Evolutionary conservation across 495 filamentous ascomycete genomes (phyloP), one percentile per base, ranked within the genome.

Genomic region (Penicillium argentinense): DNA sequence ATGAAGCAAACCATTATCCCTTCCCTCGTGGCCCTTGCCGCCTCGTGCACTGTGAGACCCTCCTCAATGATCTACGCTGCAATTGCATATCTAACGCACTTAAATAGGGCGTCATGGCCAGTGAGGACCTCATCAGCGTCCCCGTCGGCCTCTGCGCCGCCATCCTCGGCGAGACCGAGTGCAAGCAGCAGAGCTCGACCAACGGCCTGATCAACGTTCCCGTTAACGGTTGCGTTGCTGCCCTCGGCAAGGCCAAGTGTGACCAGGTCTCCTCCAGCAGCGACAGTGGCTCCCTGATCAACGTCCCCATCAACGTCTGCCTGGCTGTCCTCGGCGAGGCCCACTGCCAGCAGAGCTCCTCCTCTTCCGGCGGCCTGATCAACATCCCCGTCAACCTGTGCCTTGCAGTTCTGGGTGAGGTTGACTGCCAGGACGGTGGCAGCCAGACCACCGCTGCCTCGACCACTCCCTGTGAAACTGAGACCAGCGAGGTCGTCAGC

Each of bases 1-100:
- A 66, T 66, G 62, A 66, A 66, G 54, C 55, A 58, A 32, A 59
- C 62, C 19, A 37, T 63, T 38, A 42, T 63, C n/a, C 32, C 60
- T 25, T 56, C 62, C 25, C 45, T 57, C 34, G 52, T 54, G 17
- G 60, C 57, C 32, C 51, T 66, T 6, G 62, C 60, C 18, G 57
- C 54, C 14, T 58, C 60, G 32, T 42, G 24, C 30, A 42, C 47
- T 27, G 60, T 59, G 39, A 44, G 53, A n/a, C n/a, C n/a, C n/a
- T n/a, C n/a, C n/a, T n/a, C n/a, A n/a, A n/a, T n/a, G n/a, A n/a
- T n/a, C n/a, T n/a, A n/a, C n/a, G n/a, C n/a, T n/a, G n/a, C n/a
- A n/a, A n/a, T n/a, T n/a, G n/a, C n/a, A n/a, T n/a, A n/a, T n/a
- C n/a, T n/a, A n/a, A n/a, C n/a, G n/a, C n/a, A n/a, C n/a, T n/a